These are phyloP conservation scores for Anthracocystis walkeri DNA, from an alignment of 1,284 basidiomycete genomes.

Conservation along the genomic window DNA sequence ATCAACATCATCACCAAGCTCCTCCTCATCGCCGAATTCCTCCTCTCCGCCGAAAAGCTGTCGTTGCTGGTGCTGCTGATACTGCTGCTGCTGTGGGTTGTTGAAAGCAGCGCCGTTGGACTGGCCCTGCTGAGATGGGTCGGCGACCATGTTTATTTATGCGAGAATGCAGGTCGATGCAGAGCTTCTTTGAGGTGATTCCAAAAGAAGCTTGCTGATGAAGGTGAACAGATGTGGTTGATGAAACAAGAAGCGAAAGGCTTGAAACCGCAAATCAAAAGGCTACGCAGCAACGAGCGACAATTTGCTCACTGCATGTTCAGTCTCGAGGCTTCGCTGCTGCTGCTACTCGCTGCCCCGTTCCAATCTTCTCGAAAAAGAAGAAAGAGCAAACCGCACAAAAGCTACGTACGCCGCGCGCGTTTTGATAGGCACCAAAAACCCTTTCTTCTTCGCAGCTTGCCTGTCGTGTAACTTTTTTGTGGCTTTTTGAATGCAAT, in stretches of 20 bases:
- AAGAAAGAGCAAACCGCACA: neutral
- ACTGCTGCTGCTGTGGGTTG: constrained; percentile 37
- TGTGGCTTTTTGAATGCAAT: neutral
- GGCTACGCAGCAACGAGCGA: constrained; percentile 4
- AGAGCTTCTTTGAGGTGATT: constrained; percentile 32
- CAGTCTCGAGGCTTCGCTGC: neutral
- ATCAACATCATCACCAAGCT: constrained; percentile 58
- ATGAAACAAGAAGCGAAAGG: neutral
- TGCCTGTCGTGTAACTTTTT: constrained; percentile 5
- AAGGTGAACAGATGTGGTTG: constrained; percentile 15
- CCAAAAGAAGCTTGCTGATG: constrained; percentile 41
- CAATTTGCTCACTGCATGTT: neutral
- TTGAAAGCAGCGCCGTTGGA: constrained; percentile 33
- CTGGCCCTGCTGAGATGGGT: constrained; percentile 43
- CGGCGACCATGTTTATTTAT: constrained; percentile 32
- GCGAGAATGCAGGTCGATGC: constrained; percentile 5
- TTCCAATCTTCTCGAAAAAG: constrained; percentile 8
- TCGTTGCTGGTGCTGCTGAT: constrained; percentile 49
- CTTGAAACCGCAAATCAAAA: neutral
- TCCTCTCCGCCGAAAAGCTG: constrained; percentile 56
- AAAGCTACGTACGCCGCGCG: constrained; percentile 2
- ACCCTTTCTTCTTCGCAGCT: neutral
- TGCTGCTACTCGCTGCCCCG: neutral
- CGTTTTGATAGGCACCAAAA: constrained; percentile 2
- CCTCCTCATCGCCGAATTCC: constrained; percentile 54